Conservation (phyloP, 768 basidiomycete genomes). For the Calocera viscosa region DNA sequence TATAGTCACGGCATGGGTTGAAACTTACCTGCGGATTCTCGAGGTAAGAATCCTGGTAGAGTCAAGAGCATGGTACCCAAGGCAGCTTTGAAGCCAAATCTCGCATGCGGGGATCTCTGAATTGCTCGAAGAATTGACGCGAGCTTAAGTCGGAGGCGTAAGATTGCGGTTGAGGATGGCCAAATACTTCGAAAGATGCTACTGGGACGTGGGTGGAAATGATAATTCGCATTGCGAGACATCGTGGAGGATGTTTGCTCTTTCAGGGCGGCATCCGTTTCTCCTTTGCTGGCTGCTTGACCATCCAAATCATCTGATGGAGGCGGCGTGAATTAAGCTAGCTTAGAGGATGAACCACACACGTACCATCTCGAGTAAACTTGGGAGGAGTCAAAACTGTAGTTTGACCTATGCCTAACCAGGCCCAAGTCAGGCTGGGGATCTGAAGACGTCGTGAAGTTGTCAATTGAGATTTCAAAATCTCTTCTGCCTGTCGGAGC, state of each 20-base stretch:
- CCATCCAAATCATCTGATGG: background rate
- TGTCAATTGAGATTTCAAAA: background rate
- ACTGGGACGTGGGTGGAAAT: background rate
- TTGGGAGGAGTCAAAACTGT: background rate
- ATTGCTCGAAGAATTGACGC: background rate
- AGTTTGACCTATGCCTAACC: background rate
- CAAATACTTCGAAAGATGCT: background rate
- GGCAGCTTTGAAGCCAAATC: background rate
- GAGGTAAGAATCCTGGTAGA: background rate
- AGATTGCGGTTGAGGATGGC: background rate
- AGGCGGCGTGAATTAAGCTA: background rate
- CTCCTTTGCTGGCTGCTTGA: background rate
- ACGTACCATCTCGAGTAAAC: background rate
- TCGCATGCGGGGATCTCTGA: background rate
- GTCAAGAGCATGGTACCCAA: background rate
- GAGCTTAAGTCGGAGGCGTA: background rate
- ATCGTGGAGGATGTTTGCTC: background rate
- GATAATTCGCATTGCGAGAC: too few relatives aligned
- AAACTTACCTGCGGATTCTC: background rate
- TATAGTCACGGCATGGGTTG: background rate
- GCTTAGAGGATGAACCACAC: background rate
- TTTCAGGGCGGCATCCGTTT: background rate
- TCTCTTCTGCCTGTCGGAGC: background rate
- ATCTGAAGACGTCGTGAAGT: background rate
- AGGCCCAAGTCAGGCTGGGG: background rate